Conservation (phyloP, 495 filamentous ascomycete genomes). For the Aspergillus homomorphus region DNA sequence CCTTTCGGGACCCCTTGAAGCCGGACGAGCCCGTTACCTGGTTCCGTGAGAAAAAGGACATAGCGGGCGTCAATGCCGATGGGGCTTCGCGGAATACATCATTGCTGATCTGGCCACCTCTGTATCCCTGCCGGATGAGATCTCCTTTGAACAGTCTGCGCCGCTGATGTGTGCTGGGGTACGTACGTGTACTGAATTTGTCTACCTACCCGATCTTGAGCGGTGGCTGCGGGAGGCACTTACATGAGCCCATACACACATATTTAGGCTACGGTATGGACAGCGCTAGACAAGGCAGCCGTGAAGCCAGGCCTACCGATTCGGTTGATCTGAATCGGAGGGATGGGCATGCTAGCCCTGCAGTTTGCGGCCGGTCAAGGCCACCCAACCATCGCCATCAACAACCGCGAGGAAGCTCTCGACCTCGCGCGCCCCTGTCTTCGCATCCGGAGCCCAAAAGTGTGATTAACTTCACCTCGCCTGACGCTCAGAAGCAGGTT, state of each 20-base stretch:
- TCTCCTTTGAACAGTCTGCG: constrained; percentile 30
- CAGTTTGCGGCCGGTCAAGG: constrained; percentile 3
- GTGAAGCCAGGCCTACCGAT: constrained; percentile 3
- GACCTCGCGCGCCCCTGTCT: not conserved
- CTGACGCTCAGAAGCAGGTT: not conserved
- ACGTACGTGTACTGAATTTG: too few relatives aligned
- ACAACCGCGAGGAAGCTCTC: not conserved
- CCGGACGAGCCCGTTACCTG: constrained; percentile 4
- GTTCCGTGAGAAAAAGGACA: constrained; percentile 11
- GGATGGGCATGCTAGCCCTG: not conserved
- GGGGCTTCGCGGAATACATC: constrained; percentile 36
- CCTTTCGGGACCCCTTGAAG: not conserved
- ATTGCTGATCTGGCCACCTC: constrained; percentile 25
- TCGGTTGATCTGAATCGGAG: constrained; percentile 6
- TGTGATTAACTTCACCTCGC: not conserved
- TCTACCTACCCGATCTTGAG: too few relatives aligned
- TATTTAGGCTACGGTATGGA: constrained; percentile 6
- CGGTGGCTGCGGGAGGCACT: too few relatives aligned
- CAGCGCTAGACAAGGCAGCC: not conserved
- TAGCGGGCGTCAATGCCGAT: constrained; percentile 24
- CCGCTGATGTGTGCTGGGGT: constrained; percentile 40
- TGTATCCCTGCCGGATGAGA: constrained; percentile 27
- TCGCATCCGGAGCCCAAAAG: not conserved
- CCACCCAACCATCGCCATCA: constrained; percentile 6
- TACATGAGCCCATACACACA: too few relatives aligned